A percentile compares a stretch with the other conserved stretches of the same genome.
Conservation (phyloP, 2,329 filamentous ascomycete species). For the Pezicula carpinea region DNA sequence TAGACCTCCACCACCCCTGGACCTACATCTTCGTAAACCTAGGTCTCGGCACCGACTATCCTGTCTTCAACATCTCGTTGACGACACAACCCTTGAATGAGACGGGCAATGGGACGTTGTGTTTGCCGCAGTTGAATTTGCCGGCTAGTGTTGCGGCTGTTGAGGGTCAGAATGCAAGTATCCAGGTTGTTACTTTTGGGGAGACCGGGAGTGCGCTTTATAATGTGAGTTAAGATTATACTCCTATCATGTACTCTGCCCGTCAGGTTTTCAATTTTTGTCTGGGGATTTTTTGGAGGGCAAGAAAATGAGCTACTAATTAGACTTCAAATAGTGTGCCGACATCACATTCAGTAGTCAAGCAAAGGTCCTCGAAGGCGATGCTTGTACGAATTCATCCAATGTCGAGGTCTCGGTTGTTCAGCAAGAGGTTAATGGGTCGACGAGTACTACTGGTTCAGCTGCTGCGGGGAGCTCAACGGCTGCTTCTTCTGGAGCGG, state of each 20-base stretch:
- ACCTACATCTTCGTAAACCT: slow-evolving; percentile 49
- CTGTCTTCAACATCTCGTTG: slow-evolving; percentile 66
- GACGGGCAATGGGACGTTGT: slow-evolving; percentile 60
- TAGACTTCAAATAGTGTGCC: slow-evolving; percentile 50
- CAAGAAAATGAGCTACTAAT: slow-evolving; percentile 9
- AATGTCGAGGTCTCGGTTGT: slow-evolving; percentile 42
- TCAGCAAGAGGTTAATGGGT: slow-evolving; percentile 12
- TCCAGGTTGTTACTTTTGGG: slow-evolving; percentile 66
- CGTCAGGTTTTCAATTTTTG: background rate
- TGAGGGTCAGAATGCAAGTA: slow-evolving; percentile 59
- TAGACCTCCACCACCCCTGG: slow-evolving; percentile 47
- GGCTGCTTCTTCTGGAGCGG: slow-evolving; percentile 1
- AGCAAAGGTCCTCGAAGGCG: slow-evolving; percentile 39
- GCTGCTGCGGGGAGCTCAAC: slow-evolving; percentile 1
- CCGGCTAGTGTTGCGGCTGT: slow-evolving; percentile 44
- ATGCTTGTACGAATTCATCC: slow-evolving; percentile 54
- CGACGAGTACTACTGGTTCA: background rate
- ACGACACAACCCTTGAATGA: slow-evolving; percentile 54
- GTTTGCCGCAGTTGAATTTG: slow-evolving; percentile 54
- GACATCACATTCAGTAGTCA: slow-evolving; percentile 63
- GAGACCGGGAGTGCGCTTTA: slow-evolving; percentile 58
- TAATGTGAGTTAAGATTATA: slow-evolving; percentile 42
- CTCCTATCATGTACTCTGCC: too few relatives aligned
- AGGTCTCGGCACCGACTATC: slow-evolving; percentile 44
- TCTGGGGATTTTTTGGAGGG: background rate